Evolutionary conservation across 192 early-diverging fungal species (phyloP).

Genomic region (Coemansia sp.): DNA sequence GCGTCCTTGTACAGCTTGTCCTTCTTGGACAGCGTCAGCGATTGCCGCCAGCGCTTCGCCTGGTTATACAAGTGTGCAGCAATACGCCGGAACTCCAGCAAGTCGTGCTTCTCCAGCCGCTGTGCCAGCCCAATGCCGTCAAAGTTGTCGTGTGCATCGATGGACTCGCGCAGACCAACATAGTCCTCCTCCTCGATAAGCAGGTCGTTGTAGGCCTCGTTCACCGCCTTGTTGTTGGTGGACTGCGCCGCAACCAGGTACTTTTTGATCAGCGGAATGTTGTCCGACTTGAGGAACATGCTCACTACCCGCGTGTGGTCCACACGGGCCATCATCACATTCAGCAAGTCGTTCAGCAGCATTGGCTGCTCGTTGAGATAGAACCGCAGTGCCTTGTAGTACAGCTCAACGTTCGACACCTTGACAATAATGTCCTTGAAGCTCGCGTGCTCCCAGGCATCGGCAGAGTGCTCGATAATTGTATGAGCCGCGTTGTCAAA

Average conservation of each 20-base stretch:
- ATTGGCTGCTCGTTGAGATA: constrained; percentile 96
- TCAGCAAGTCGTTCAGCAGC: constrained; percentile 87
- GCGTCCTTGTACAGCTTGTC: constrained; percentile 98
- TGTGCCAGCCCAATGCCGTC: constrained; percentile 88
- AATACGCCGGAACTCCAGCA: constrained; percentile 97
- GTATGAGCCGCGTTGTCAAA: constrained; percentile 95
- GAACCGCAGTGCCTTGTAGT: constrained; percentile 96
- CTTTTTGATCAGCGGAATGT: constrained; percentile 93
- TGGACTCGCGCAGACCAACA: constrained; percentile 87
- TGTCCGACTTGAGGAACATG: constrained; percentile 98
- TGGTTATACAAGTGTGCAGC: constrained; percentile 94
- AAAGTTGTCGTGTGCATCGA: constrained; percentile 93
- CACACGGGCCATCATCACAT: constrained; percentile 82
- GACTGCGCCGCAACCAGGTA: constrained; percentile 95
- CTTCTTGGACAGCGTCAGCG: constrained; percentile 92
- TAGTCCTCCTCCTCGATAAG: constrained; percentile 98
- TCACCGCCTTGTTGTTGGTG: constrained; percentile 92
- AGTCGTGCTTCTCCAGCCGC: constrained; percentile 92
- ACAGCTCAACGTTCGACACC: constrained; percentile 95
- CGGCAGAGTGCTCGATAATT: constrained; percentile 93
- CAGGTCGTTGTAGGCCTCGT: constrained; percentile 92
- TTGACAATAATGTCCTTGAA: constrained; percentile 99
- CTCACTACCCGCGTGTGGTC: constrained; percentile 97
- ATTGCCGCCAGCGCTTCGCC: constrained; percentile 96
- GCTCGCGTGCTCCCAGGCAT: constrained; percentile 93